These are phyloP conservation scores for Stagonosporopsis rhizophila DNA, from an alignment of 2,329 filamentous ascomycete genomes.

Conservation along the genomic window DNA sequence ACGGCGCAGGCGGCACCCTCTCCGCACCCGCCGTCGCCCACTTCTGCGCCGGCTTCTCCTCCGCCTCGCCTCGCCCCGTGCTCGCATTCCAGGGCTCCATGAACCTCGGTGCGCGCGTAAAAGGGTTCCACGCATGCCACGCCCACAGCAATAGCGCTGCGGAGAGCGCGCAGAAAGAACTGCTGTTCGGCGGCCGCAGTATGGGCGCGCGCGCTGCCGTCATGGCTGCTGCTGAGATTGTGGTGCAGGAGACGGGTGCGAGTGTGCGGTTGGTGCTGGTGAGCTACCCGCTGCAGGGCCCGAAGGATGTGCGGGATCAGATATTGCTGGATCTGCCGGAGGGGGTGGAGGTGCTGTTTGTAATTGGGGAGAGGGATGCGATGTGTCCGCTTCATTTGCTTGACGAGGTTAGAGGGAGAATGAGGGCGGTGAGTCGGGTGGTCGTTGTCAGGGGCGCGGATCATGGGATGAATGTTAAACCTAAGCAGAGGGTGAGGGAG, in stretches of 20 bases:
- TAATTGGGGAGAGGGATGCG: conserved; percentile 43
- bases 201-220: conserved; percentile 56
- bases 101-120: conserved; percentile 50
- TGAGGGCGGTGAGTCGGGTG: conserved; percentile 49
- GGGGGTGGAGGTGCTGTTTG: conserved; percentile 48
- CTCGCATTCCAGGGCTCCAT: conserved; percentile 52
- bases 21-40: conserved; percentile 48
- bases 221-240: conserved; percentile 36
- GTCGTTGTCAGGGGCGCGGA: conserved; percentile 48
- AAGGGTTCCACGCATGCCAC: conserved; percentile 47
- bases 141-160: neutral
- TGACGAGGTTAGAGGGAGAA: conserved; percentile 41
- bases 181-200: conserved; percentile 50
- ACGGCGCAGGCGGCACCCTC: conserved; percentile 55
- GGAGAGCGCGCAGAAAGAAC: neutral
- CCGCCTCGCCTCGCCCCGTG: conserved; percentile 15
- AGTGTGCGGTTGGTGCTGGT: conserved; percentile 45
- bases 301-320: conserved; percentile 48
- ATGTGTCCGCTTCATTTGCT: conserved; percentile 35
- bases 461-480: conserved; percentile 51
- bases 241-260: neutral
- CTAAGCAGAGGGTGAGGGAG: conserved; percentile 32
- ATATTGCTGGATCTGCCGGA: conserved; percentile 47
- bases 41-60: conserved; percentile 50
- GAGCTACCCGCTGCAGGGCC: conserved; percentile 51